These are phyloP conservation scores for Arachnopeziza araneosa DNA, from an alignment of 2,329 filamentous ascomycete genomes.

Conservation along the genomic window DNA sequence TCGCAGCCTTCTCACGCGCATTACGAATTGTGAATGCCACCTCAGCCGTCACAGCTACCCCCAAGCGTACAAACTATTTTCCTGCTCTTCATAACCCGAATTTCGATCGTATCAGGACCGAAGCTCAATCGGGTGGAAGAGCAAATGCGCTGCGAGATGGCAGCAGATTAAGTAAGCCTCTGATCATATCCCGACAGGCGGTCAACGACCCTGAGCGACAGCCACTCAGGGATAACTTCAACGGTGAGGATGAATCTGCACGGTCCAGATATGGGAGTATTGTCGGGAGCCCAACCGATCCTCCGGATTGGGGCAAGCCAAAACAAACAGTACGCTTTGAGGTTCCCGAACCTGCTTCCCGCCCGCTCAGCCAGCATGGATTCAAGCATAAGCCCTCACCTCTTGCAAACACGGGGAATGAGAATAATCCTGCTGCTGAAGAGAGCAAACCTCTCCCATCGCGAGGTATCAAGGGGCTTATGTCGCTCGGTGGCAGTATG, in stretches of 20 bases:
- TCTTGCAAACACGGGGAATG: not conserved
- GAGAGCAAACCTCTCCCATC: not conserved
- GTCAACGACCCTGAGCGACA: not conserved
- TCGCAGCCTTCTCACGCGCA: not conserved
- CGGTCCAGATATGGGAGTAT: not conserved
- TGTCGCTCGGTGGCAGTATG: not conserved
- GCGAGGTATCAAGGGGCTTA: not conserved
- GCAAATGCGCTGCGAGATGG: not conserved
- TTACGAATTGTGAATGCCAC: not conserved
- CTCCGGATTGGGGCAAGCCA: not conserved
- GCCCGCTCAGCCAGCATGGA: not conserved
- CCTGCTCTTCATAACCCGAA: not conserved
- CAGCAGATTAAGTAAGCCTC: not conserved
- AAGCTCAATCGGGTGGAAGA: not conserved
- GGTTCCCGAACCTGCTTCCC: not conserved
- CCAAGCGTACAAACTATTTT: not conserved
- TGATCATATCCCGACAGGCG: not conserved
- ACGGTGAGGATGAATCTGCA: not conserved
- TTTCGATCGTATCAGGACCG: not conserved
- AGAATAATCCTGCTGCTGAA: not conserved
- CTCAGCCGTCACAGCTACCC: not conserved
- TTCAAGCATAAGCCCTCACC: not conserved
- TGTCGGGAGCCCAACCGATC: not conserved
- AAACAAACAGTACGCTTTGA: not conserved
- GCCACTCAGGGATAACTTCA: not conserved